Percentiles rank a stretch among this genome's conserved stretches.
phyloP scores from a whole-genome alignment of 768 basidiomycete genomes.

The Hericium rajendrae region DNA sequence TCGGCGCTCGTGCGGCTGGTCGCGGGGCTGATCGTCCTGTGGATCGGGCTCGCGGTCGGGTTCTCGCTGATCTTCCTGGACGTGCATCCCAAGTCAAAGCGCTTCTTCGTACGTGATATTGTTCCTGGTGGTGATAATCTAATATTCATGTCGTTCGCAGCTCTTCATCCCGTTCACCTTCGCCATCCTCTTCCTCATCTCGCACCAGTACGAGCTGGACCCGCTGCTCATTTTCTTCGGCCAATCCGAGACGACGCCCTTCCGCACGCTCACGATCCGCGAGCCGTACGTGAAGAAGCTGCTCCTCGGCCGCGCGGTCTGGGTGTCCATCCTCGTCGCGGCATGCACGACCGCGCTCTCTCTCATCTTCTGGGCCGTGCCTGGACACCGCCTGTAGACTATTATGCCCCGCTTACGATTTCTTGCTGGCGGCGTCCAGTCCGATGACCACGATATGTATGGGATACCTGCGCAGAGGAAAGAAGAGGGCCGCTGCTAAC shows the following conservation, averaged over 20 bases:
- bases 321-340: constrained; percentile 78
- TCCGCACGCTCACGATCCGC: constrained; percentile 83
- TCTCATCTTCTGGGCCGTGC: constrained; percentile 92
- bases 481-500: no score
- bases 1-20: constrained; percentile 82
- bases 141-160: no score
- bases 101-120: constrained; percentile 96
- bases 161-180: constrained; percentile 91
- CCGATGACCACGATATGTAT: no score
- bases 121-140: no score
- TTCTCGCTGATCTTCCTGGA: constrained; percentile 94
- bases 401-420: no score
- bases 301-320: constrained; percentile 80
- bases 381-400: constrained; percentile 74
- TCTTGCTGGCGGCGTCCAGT: no score
- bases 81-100: constrained; percentile 81
- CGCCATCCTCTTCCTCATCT: constrained; percentile 83
- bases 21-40: constrained; percentile 74
- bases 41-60: constrained; percentile 88
- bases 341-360: constrained; percentile 72
- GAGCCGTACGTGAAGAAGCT: constrained; percentile 94
- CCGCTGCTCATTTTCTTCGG: constrained; percentile 90
- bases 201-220: constrained; percentile 95
- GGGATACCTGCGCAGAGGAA: no score
- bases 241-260: constrained; percentile 94